A percentile compares a stretch with the other conserved stretches of the same genome.
Evolutionary conservation across 768 basidiomycete species (phyloP).

Genomic region (Amanita thiersii): DNA sequence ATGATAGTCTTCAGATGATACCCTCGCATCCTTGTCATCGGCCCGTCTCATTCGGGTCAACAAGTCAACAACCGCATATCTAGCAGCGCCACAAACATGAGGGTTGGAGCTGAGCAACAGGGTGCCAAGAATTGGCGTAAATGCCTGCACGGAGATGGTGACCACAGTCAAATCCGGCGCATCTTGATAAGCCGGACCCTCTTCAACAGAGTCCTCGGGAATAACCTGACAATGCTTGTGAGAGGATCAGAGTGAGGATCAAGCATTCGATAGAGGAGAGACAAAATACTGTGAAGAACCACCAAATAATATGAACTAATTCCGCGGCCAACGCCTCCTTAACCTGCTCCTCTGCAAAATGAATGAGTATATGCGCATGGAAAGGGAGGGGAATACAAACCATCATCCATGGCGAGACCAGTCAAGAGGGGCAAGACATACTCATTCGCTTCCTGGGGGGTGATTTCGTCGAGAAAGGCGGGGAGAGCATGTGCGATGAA

Average conservation of each 20-base stretch:
- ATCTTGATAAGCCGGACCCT: slow-evolving; percentile 19
- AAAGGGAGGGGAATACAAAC: slow-evolving; percentile 30
- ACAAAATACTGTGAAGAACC: slow-evolving; percentile 67
- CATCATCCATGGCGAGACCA: slow-evolving; percentile 78
- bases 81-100: slow-evolving; percentile 63
- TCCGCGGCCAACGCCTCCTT: slow-evolving; percentile 82
- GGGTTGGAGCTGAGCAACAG: slow-evolving; percentile 77
- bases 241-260: slow-evolving; percentile 6
- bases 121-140: slow-evolving; percentile 87
- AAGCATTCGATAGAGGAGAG: slow-evolving; percentile 11
- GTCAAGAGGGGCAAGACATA: slow-evolving; percentile 90
- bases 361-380: slow-evolving; percentile 8
- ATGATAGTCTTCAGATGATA: slow-evolving; percentile 10
- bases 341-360: slow-evolving; percentile 64
- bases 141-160: slow-evolving; percentile 71
- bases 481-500: slow-evolving; percentile 83
- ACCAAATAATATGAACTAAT: slow-evolving; percentile 82
- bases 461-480: slow-evolving; percentile 66
- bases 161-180: slow-evolving; percentile 24
- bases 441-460: slow-evolving; percentile 83
- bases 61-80: slow-evolving; percentile 72
- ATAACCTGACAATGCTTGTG: slow-evolving; percentile 60
- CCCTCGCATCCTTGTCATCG: slow-evolving; percentile 33
- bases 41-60: slow-evolving; percentile 61
- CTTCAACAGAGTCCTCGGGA: slow-evolving; percentile 34